Evolutionary conservation across 176 grass and related monocot species (phyloP), one percentile per base, ranked within the genome.

Genomic region (Triticum turgidum): DNA sequence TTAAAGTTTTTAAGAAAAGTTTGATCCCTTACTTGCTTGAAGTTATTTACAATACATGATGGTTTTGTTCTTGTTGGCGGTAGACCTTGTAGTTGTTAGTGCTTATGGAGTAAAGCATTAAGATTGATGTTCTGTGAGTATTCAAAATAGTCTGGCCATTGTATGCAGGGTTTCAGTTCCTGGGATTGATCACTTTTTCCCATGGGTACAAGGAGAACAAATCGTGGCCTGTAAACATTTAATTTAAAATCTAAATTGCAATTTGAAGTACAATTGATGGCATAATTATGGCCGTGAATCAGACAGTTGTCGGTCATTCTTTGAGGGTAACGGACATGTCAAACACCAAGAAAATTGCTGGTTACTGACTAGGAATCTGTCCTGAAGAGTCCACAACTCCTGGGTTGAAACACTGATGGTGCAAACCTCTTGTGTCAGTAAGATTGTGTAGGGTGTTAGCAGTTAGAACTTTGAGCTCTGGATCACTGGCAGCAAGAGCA

Each of bases 401-500:
- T 8, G 41, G 38, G 9, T 61, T 34, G 47, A 70, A 77, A 77
- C 37, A 6, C 1, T 52, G 22, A 25, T 38, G 25, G 25, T 37
- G 5, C 52, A 81, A n/a, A 44, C 39, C 1, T 81, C n/a, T 68
- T 47, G 3, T 4, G 15, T 82, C 85, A 0, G 15, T 69, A 86
- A 41, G 5, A 88, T 20, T 78, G 8, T 63, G 17, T 32, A 42
- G 2, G 7, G 34, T 69, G 3, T 68, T 77, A 68, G 6, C 47
- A 74, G 41, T 29, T 49, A 73, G 9, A 61, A 37, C 37, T 76
- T 69, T 11, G 49, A 59, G 41, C 1, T 80, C 21, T 29, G n/a
- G 84, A 69, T 64, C n/a, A 63, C 34, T 84, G 15, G 11, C 32
- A 88, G 21, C 38, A 84, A 79, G 47, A 61, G 22, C 12, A 32